phyloP scores from a whole-genome alignment of 441 rosid genomes.

The Sinapis alba region DNA sequence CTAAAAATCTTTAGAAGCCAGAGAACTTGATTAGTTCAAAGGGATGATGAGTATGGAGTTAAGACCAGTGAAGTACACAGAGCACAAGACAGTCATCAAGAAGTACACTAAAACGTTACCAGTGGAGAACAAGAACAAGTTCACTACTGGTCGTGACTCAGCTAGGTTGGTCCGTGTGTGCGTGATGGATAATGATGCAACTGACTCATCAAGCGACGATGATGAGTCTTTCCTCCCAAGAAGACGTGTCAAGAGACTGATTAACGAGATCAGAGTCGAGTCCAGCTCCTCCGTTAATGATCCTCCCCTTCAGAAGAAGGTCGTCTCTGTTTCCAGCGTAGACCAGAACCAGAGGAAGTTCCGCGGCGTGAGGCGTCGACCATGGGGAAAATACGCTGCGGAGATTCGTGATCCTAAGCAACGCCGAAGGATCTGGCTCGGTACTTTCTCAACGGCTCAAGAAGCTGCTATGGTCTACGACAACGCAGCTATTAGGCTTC shows the following conservation, averaged over 20 bases:
- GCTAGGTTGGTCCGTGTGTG: conserved; percentile 55
- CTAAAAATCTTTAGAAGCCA: conserved; percentile 21
- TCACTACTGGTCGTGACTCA: conserved; percentile 17
- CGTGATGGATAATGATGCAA: conserved; percentile 72
- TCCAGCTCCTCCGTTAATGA: conserved; percentile 31
- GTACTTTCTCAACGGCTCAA: conserved; percentile 85
- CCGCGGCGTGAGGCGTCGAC: conserved; percentile 84
- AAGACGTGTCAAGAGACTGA: conserved; percentile 63
- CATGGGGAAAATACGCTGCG: conserved; percentile 96
- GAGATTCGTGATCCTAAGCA: conserved; percentile 89
- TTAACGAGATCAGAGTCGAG: conserved; percentile 65
- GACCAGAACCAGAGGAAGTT: conserved; percentile 53
- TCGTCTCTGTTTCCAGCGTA: not conserved
- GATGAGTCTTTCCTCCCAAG: conserved; percentile 42
- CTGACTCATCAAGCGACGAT: conserved; percentile 89
- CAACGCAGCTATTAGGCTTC: conserved; percentile 81
- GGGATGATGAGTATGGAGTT: conserved; percentile 47
- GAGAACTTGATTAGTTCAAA: not conserved
- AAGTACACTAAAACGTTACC: conserved; percentile 45
- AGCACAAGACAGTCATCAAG: conserved; percentile 47
- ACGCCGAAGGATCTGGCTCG: conserved; percentile 80
- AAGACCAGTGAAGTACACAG: conserved; percentile 58
- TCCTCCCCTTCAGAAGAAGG: conserved; percentile 19
- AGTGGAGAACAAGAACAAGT: conserved; percentile 17
- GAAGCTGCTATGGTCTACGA: conserved; percentile 93